These are phyloP conservation scores for Blepharisma japonicum DNA, from an alignment of 73 alveolate genomes.

Conservation along the genomic window DNA sequence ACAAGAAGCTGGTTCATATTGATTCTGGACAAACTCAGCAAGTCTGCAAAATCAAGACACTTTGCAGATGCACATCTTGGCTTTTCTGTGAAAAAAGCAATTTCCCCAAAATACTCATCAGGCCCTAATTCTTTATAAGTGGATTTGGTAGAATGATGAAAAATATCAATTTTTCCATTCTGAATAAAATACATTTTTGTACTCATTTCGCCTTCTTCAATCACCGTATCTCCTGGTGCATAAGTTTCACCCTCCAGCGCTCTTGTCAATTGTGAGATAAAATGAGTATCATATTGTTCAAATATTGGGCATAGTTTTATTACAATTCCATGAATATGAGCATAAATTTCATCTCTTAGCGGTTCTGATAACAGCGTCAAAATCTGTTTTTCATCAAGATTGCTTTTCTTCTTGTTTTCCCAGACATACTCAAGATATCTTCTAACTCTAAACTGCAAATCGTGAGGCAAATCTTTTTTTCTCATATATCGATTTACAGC, in stretches of 20 bases:
- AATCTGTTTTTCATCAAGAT: conserved; percentile 51
- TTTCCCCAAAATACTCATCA: conserved; percentile 50
- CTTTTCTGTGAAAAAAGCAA: conserved; percentile 51
- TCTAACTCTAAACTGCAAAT: conserved; percentile 54
- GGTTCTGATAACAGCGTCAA: conserved; percentile 36
- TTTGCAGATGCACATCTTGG: conserved; percentile 54
- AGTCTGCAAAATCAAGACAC: conserved; percentile 52
- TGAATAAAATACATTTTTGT: conserved; percentile 65
- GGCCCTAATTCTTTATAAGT: not conserved
- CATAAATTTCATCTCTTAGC: conserved; percentile 44
- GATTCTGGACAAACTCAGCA: conserved; percentile 6
- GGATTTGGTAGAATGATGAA: conserved; percentile 31
- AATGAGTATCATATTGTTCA: conserved; percentile 19
- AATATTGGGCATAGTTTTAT: conserved; percentile 34
- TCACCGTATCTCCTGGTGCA: conserved; percentile 72
- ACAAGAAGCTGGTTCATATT: not conserved
- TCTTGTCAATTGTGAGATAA: conserved; percentile 42
- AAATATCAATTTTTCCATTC: conserved; percentile 63
- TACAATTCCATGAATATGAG: conserved; percentile 40
- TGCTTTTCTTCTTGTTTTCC: conserved; percentile 48
- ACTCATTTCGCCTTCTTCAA: conserved; percentile 80
- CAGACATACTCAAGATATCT: conserved; percentile 61
- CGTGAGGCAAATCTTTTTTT: conserved; percentile 55
- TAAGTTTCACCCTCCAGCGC: conserved; percentile 65
- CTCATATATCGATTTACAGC: conserved; percentile 57